A percentile compares a stretch with the other conserved stretches of the same genome.
Evolutionary conservation across 176 grass and related monocot species (phyloP).

Genomic region (Zea luxurians): DNA sequence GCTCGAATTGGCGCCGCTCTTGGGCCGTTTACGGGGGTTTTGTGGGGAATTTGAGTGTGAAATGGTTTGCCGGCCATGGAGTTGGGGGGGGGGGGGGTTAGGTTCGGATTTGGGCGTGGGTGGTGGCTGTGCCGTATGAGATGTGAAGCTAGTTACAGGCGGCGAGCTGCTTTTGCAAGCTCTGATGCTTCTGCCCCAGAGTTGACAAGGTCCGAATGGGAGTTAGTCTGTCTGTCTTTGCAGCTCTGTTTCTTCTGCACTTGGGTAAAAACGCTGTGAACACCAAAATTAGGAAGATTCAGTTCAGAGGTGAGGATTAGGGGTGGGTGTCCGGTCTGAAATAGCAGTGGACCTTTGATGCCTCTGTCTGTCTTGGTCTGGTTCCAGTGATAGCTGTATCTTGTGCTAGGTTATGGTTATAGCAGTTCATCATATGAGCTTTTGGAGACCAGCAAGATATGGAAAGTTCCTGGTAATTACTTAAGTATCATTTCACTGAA

Average conservation of each 20-base stretch:
- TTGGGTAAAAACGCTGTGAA: conserved; percentile 1
- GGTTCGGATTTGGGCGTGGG: conserved; percentile 43
- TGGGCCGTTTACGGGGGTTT: conserved; percentile 35
- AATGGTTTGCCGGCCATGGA: conserved; percentile 18
- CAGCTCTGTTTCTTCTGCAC: conserved; percentile 21
- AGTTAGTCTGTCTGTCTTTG: conserved; percentile 12
- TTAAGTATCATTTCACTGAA: neutral
- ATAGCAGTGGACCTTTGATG: conserved; percentile 2
- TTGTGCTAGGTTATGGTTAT: conserved; percentile 8
- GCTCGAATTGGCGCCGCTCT: conserved; percentile 15
- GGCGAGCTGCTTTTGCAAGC: conserved; percentile 10
- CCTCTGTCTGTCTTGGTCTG: neutral
- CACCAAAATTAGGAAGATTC: conserved; percentile 14
- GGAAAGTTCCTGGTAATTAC: conserved; percentile 2
- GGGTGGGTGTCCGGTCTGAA: neutral
- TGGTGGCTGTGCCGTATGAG: neutral
- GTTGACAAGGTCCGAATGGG: neutral
- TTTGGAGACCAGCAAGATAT: neutral
- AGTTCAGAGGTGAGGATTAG: conserved; percentile 1
- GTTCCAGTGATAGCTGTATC: neutral
- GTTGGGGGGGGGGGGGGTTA: conserved; percentile 4
- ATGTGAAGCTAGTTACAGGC: conserved; percentile 1
- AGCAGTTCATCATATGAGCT: neutral
- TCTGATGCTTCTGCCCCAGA: neutral
- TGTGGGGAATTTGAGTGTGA: conserved; percentile 25